phyloP scores from a whole-genome alignment of 768 basidiomycete genomes.

The Phylloporus arenicola region DNA sequence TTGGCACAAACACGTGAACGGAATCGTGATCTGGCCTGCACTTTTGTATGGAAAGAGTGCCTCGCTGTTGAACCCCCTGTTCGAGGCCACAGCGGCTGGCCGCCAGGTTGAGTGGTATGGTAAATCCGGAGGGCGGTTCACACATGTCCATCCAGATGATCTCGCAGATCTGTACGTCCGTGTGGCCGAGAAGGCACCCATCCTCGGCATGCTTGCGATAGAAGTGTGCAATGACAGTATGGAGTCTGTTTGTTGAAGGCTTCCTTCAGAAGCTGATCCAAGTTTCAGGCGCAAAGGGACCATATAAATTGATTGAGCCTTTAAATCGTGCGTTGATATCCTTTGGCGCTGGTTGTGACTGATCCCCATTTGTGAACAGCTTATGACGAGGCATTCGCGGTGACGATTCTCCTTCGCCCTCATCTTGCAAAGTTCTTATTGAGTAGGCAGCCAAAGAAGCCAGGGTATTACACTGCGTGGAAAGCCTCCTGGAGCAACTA shows the following conservation, averaged over 20 bases:
- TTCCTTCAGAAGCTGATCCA: constrained; percentile 23
- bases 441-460: constrained; percentile 30
- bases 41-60: constrained; percentile 29
- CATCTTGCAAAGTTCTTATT: constrained; percentile 27
- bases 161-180: constrained; percentile 32
- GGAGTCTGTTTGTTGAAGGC: constrained; percentile 26
- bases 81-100: constrained; percentile 17
- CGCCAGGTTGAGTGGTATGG: constrained; percentile 24
- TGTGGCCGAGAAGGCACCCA: constrained; percentile 28
- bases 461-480: constrained; percentile 27
- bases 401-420: constrained; percentile 17
- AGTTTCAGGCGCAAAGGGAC: constrained; percentile 25
- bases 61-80: constrained; percentile 19
- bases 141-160: constrained; percentile 32
- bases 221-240: constrained; percentile 27
- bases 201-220: constrained; percentile 28
- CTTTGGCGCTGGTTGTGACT: neutral
- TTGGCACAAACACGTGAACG: constrained; percentile 25
- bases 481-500: constrained; percentile 12
- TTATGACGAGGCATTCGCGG: constrained; percentile 22
- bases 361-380: constrained; percentile 5
- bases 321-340: constrained; percentile 16
- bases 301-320: constrained; percentile 17
- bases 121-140: constrained; percentile 21
- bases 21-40: constrained; percentile 31